Evolutionary conservation across 2,329 filamentous ascomycete species (phyloP).

Genomic region (Botrytis medusae): DNA sequence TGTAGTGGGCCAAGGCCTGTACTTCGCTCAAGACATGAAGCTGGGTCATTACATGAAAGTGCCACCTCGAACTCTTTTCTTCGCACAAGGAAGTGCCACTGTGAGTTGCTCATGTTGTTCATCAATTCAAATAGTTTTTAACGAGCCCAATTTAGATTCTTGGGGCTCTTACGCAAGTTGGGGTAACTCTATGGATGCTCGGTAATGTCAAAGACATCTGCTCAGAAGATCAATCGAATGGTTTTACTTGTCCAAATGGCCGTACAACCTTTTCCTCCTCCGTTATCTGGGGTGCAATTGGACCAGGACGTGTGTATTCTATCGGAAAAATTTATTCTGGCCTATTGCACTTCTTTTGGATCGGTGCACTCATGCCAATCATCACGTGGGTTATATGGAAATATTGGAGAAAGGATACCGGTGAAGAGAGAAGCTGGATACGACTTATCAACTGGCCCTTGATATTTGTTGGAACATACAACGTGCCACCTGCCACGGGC

Average conservation of each 20-base stretch:
- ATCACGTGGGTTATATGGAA: slow-evolving; percentile 50
- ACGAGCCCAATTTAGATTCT: slow-evolving; percentile 44
- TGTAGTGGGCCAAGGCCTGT: slow-evolving; percentile 46
- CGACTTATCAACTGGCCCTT: slow-evolving; percentile 41
- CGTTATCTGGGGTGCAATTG: slow-evolving; percentile 72
- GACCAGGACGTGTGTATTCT: slow-evolving; percentile 69
- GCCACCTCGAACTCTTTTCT: slow-evolving; percentile 36
- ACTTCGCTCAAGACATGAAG: slow-evolving; percentile 50
- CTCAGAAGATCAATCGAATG: slow-evolving; percentile 52
- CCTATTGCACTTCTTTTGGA: slow-evolving; percentile 71
- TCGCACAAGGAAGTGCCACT: slow-evolving; percentile 58
- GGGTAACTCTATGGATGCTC: slow-evolving; percentile 61
- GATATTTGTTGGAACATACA: slow-evolving; percentile 40
- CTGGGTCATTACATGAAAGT: slow-evolving; percentile 49
- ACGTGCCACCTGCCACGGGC: slow-evolving; percentile 58
- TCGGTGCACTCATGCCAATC: slow-evolving; percentile 63
- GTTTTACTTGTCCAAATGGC: slow-evolving; percentile 55
- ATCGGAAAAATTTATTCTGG: slow-evolving; percentile 60
- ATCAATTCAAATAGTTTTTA: neutral
- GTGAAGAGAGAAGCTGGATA: slow-evolving; percentile 27
- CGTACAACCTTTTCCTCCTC: slow-evolving; percentile 67
- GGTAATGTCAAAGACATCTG: slow-evolving; percentile 64
- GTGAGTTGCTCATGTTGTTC: slow-evolving; percentile 44
- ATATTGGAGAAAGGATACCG: slow-evolving; percentile 39
- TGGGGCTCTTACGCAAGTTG: slow-evolving; percentile 64